Conservation (phyloP, 768 basidiomycete genomes). For the Suillus occidentalis region DNA sequence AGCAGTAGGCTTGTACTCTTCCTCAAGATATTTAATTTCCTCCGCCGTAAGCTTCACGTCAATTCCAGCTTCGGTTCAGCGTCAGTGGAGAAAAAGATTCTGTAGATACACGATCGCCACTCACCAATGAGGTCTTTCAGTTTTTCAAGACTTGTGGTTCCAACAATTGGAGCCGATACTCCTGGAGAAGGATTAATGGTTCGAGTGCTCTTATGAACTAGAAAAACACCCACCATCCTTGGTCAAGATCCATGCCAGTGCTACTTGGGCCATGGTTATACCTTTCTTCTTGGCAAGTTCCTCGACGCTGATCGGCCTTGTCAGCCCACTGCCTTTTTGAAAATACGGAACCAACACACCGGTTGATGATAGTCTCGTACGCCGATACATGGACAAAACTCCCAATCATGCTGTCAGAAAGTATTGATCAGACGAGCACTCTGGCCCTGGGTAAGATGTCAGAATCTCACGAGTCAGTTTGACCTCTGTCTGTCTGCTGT, state of each 20-base stretch:
- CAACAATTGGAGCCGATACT: conserved; percentile 46
- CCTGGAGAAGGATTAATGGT: conserved; percentile 12
- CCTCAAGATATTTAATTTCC: conserved; percentile 47
- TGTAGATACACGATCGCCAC: conserved; percentile 8
- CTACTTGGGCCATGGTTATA: conserved; percentile 43
- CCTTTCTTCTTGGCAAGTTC: conserved; percentile 39
- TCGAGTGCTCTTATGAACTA: not conserved
- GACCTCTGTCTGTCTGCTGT: conserved; percentile 25
- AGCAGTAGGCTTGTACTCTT: conserved; percentile 41
- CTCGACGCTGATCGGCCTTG: conserved; percentile 32
- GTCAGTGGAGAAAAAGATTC: conserved; percentile 4
- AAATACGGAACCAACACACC: conserved; percentile 12
- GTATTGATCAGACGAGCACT: conserved; percentile 8
- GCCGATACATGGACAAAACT: conserved; percentile 24
- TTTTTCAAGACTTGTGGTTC: conserved; percentile 40
- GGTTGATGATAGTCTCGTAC: conserved; percentile 27
- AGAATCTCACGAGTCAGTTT: conserved; percentile 23
- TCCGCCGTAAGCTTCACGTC: conserved; percentile 46
- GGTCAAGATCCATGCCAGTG: conserved; percentile 40
- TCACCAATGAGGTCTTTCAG: conserved; percentile 41
- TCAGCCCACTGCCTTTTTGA: not conserved
- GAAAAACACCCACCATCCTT: conserved; percentile 27
- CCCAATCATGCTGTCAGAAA: conserved; percentile 20
- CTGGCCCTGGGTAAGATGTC: not conserved
- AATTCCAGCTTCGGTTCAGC: conserved; percentile 28